Evolutionary conservation across 2,329 filamentous ascomycete genomes (phyloP).

Genomic region (Chalaropsis thielavioides): DNA sequence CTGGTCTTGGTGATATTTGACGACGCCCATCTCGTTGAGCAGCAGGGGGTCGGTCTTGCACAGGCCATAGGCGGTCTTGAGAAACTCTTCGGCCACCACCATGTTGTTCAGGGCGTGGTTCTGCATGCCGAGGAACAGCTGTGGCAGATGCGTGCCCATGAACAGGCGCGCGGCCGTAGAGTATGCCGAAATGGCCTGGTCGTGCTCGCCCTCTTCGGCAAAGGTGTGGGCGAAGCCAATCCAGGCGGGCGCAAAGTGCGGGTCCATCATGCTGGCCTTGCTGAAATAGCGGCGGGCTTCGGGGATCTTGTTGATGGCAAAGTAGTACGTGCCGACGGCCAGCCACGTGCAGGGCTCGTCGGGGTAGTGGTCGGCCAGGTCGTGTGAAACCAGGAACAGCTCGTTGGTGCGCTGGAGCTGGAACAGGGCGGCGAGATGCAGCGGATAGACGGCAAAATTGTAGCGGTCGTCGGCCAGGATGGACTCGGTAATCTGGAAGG

Average conservation of each 20-base stretch:
- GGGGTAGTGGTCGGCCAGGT: conserved; percentile 80
- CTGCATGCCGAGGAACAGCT: conserved; percentile 96
- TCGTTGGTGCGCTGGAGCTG: conserved; percentile 77
- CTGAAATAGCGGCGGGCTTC: conserved; percentile 93
- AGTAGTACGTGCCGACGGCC: conserved; percentile 89
- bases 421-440: conserved; percentile 82
- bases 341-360: conserved; percentile 87
- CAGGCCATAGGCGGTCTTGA: conserved; percentile 72
- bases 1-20: conserved; percentile 83
- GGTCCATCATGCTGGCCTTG: conserved; percentile 94
- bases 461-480: conserved; percentile 76
- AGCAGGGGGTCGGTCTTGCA: conserved; percentile 78
- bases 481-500: conserved; percentile 66
- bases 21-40: conserved; percentile 88
- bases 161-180: conserved; percentile 88
- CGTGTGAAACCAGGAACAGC: conserved; percentile 82
- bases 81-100: conserved; percentile 82
- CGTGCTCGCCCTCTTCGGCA: conserved; percentile 91
- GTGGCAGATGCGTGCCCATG: conserved; percentile 90
- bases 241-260: conserved; percentile 94
- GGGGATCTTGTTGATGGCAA: conserved; percentile 74
- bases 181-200: conserved; percentile 95
- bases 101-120: conserved; percentile 94
- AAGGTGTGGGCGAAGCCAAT: conserved; percentile 98
- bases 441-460: conserved; percentile 75